phyloP scores from a whole-genome alignment of 768 basidiomycete species.

The Termitomyces sp. region DNA sequence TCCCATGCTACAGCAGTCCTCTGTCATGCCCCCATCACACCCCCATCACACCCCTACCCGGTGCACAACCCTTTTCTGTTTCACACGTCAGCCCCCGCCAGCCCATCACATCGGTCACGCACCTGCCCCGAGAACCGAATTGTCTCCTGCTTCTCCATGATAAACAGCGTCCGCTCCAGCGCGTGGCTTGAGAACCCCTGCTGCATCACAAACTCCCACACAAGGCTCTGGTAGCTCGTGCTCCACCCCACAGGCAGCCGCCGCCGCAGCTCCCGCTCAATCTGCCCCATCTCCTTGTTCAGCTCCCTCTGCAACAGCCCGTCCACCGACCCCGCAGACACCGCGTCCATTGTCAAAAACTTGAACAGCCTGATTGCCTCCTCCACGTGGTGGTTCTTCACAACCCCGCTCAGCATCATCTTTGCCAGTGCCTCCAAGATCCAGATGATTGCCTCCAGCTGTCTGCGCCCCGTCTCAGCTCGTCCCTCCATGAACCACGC shows the following conservation, averaged over 20 bases:
- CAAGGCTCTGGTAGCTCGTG: conserved; percentile 90
- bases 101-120: too few species aligned
- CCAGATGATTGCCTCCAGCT: conserved; percentile 98
- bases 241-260: conserved; percentile 93
- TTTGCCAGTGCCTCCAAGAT: conserved; percentile 98
- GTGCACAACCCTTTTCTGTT: too few species aligned
- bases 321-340: conserved; percentile 89
- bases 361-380: conserved; percentile 98
- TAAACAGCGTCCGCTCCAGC: conserved; percentile 83
- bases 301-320: conserved; percentile 88
- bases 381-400: conserved; percentile 91
- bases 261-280: conserved; percentile 81
- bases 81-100: too few species aligned
- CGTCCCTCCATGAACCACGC: not conserved
- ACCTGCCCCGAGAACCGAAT: too few species aligned
- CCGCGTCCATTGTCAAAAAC: conserved; percentile 98
- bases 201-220: conserved; percentile 89
- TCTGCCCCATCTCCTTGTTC: conserved; percentile 87
- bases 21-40: too few species aligned
- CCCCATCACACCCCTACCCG: too few species aligned
- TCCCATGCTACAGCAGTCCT: too few species aligned
- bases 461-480: conserved; percentile 30
- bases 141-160: too few species aligned
- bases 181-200: conserved; percentile 90
- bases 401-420: conserved; percentile 80